Conservation (phyloP, 352 stramenopile species). For the Pythium volutum region DNA sequence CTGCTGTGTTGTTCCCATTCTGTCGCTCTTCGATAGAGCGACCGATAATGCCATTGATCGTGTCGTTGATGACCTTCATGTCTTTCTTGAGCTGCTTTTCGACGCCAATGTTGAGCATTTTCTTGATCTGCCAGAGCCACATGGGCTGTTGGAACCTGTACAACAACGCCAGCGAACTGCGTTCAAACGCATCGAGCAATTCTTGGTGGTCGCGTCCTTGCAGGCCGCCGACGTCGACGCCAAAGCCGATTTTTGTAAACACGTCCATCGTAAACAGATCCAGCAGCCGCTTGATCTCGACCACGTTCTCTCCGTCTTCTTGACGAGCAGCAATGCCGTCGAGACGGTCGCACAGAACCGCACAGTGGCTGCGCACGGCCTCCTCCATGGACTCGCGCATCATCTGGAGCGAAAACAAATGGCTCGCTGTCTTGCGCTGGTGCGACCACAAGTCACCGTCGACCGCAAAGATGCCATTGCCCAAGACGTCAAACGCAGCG, state of each 20-base stretch:
- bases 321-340: not conserved
- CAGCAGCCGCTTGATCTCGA: conserved; percentile 43
- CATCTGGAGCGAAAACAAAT: conserved; percentile 80
- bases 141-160: conserved; percentile 39
- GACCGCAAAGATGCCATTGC: conserved; percentile 60
- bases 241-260: conserved; percentile 73
- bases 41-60: conserved; percentile 33
- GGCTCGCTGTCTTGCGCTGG: conserved; percentile 78
- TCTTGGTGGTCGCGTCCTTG: conserved; percentile 26
- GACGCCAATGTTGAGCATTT: conserved; percentile 31
- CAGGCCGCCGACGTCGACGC: conserved; percentile 48
- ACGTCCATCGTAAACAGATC: conserved; percentile 65
- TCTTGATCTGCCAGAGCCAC: conserved; percentile 51
- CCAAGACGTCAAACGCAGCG: conserved; percentile 53
- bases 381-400: conserved; percentile 46
- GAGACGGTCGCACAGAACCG: conserved; percentile 29
- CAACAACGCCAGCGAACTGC: conserved; percentile 33
- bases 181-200: conserved; percentile 50
- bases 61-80: conserved; percentile 34
- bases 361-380: conserved; percentile 28
- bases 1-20: not conserved
- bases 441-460: conserved; percentile 52
- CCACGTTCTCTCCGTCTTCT: conserved; percentile 5
- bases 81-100: conserved; percentile 32
- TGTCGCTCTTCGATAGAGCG: conserved; percentile 29